Conservation (phyloP, 176 grass and related monocot species). For the Musa beccarii region DNA sequence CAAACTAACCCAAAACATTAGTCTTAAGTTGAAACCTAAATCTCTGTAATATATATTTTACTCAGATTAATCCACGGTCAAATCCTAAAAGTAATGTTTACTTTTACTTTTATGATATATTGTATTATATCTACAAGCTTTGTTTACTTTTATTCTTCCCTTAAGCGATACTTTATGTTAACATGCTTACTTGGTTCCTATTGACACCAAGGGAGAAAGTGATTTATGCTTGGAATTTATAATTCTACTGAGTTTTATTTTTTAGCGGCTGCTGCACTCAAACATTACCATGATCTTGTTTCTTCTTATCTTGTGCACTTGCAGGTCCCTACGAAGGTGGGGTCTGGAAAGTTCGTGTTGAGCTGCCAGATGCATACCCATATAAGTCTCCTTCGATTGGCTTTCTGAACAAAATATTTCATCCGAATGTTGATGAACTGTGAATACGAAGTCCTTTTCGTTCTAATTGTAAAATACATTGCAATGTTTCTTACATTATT, state of each 20-base stretch:
- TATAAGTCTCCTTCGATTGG: conserved; percentile 17
- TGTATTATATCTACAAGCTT: no score
- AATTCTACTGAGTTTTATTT: background rate
- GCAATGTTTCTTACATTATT: background rate
- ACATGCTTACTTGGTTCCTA: background rate
- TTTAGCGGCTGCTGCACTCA: background rate
- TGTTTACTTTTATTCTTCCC: no score
- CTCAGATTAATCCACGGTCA: background rate
- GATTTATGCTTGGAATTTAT: background rate
- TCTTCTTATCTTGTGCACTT: background rate
- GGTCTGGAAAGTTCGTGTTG: conserved; percentile 15
- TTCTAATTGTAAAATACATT: background rate
- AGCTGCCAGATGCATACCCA: conserved; percentile 13
- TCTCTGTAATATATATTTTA: background rate
- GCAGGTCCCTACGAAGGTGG: conserved; percentile 14
- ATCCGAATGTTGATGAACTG: conserved; percentile 19
- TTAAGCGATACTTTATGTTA: background rate
- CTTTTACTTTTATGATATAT: no score
- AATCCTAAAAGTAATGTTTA: background rate
- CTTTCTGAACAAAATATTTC: conserved; percentile 17
- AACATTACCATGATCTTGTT: background rate
- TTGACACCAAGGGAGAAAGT: background rate
- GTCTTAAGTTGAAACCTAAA: background rate
- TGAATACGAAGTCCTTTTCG: background rate
- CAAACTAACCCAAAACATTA: background rate